These are phyloP conservation scores for Taphrina sp. DNA, from an alignment of 1,139 yeast genomes.

Conservation along the genomic window DNA sequence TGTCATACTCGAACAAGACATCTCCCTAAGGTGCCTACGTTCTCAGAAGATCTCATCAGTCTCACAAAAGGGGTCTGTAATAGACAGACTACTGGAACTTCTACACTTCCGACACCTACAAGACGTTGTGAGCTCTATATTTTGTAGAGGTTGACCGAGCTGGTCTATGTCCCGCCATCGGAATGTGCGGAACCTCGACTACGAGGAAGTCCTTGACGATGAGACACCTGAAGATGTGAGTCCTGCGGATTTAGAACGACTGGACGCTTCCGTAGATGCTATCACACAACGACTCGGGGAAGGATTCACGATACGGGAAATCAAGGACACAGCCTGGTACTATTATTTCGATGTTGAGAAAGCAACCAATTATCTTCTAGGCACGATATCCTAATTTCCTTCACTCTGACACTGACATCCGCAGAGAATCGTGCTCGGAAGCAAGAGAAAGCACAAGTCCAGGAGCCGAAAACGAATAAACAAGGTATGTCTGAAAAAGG, in stretches of 20 bases:
- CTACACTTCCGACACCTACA: no score
- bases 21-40: no score
- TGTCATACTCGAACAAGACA: no score
- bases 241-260: constrained; percentile 14
- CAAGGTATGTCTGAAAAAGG: constrained; percentile 39
- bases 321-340: constrained; percentile 61
- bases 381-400: no score
- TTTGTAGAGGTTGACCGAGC: no score
- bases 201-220: constrained; percentile 30
- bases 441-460: constrained; percentile 21
- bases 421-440: constrained; percentile 34
- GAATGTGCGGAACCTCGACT: constrained; percentile 33
- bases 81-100: no score
- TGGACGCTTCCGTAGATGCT: constrained; percentile 28
- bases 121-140: no score
- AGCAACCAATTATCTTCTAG: constrained; percentile 55
- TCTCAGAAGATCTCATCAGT: no score
- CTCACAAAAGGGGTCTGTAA: no score
- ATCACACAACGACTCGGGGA: constrained; percentile 23
- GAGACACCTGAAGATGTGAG: constrained; percentile 14
- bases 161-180: constrained; percentile 34
- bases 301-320: constrained; percentile 39
- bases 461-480: constrained; percentile 33
- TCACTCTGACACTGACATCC: no score
- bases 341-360: constrained; percentile 59